Conservation (phyloP, 768 basidiomycete species). For the Panellus pusillus region DNA sequence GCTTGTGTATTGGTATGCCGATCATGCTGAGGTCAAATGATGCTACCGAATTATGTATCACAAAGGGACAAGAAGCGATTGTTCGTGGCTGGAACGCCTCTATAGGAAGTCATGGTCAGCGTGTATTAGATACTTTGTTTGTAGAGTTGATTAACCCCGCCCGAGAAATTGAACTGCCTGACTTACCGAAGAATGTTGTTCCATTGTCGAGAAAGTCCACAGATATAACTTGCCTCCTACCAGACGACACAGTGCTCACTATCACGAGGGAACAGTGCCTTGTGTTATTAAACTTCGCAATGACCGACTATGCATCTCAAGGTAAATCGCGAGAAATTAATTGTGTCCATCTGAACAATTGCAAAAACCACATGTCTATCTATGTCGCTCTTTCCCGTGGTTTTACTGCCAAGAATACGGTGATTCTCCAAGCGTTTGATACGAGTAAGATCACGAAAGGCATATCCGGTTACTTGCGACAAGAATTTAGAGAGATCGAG, state of each 20-base stretch:
- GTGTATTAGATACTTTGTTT: slow-evolving; percentile 30
- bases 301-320: slow-evolving; percentile 37
- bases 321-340: slow-evolving; percentile 30
- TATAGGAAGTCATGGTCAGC: slow-evolving; percentile 10
- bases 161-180: slow-evolving; percentile 22
- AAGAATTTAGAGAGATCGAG: slow-evolving; percentile 36
- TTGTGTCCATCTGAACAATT: slow-evolving; percentile 23
- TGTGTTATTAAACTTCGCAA: slow-evolving; percentile 30
- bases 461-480: slow-evolving; percentile 27
- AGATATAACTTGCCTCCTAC: slow-evolving; percentile 2
- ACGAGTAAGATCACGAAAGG: slow-evolving; percentile 25
- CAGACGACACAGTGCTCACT: slow-evolving; percentile 13
- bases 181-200: slow-evolving; percentile 32
- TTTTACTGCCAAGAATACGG: slow-evolving; percentile 21
- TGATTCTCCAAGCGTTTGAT: slow-evolving; percentile 30
- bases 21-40: slow-evolving; percentile 26
- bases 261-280: slow-evolving; percentile 27
- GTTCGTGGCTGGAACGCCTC: slow-evolving; percentile 27
- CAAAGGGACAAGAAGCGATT: slow-evolving; percentile 33
- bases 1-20: slow-evolving; percentile 34
- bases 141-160: slow-evolving; percentile 29
- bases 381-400: slow-evolving; percentile 33
- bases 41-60: slow-evolving; percentile 27
- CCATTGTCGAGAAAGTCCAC: slow-evolving; percentile 17
- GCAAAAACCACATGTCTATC: slow-evolving; percentile 25